phyloP scores from a whole-genome alignment of 192 early-diverging fungal species.

The Backusella luteola region DNA sequence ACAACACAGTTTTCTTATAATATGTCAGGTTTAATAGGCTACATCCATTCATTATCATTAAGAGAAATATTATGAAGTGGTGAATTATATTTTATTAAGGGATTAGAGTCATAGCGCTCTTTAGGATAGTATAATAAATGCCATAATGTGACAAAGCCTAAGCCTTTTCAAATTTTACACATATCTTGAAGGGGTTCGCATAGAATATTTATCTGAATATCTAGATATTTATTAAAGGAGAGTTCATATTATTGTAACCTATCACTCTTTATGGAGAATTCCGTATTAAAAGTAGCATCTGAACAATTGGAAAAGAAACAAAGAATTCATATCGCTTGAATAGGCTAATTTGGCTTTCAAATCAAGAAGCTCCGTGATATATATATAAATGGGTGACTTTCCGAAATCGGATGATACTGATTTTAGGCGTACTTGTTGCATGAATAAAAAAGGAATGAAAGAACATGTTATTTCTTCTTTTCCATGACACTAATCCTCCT shows the following conservation, averaged over 20 bases:
- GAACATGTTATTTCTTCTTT: background rate
- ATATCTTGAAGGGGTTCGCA: background rate
- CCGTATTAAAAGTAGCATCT: background rate
- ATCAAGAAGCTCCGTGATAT: background rate
- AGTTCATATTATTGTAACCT: background rate
- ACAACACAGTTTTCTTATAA: too few species aligned
- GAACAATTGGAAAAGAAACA: background rate
- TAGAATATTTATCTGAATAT: background rate
- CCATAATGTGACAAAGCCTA: background rate
- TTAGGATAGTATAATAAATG: background rate
- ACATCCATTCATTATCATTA: too few species aligned
- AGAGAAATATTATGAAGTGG: too few species aligned
- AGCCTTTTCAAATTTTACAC: background rate
- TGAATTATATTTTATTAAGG: background rate
- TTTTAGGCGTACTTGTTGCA: background rate
- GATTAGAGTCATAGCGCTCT: background rate
- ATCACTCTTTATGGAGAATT: too few species aligned
- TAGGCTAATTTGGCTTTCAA: background rate
- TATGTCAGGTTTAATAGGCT: too few species aligned
- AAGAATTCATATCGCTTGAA: background rate
- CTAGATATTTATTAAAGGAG: background rate
- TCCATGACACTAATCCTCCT: background rate
- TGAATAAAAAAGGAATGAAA: background rate
- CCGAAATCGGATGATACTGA: background rate
- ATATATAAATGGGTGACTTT: background rate